Evolutionary conservation across 1,139 yeast species (phyloP), one percentile per base, ranked within the genome.

Genomic region (Lodderomyces jiufengensis): DNA sequence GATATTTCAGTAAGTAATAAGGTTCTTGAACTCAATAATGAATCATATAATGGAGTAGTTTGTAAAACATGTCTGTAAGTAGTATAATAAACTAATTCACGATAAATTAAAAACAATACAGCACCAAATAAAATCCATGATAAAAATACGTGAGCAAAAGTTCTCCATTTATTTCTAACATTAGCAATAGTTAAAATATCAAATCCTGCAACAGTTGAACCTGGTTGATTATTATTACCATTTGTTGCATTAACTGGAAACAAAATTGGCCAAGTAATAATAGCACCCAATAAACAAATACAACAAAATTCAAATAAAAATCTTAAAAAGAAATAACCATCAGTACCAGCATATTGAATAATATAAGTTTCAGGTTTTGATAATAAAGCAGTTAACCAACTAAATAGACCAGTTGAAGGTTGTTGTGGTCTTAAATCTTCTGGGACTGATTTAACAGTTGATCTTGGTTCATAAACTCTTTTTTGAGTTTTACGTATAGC

Each of bases 201-300:
- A 38, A 83, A 74, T 36, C 84, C 88, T 13, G 27, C 33, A 29
- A 44, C 36, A 10, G 54, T 79, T 9, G 58, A 44, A 24, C 66
- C 61, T 18, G 48, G 45, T 18, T 31, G 32, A 29, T 33, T 36
- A 23, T 39, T 41, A 33, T 68, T 68, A 14, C 95, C 92, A 45
- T 85, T 81, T 7, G 95, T 80, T 10, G 94, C 95, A 57, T 88
- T 86, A 34, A 92, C 83, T 0, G 98, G 94, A 44, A 92, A 69
- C 41, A 92, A 65, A 40, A 92, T 76, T 21, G 96, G 92, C 76
- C 86, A 78, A 12, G 81, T 61, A 14, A 83, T 48, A 23, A 84
- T 45, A 37, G 85, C 76, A 2, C 95, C 94, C 9, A 80, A 52
- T 8, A 80, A 51, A 21, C 84, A 75, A 33, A 85, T 57, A 12